Evolutionary conservation across 2,329 filamentous ascomycete genomes (phyloP), one percentile per base, ranked within the genome.

Genomic region (Canariomyces notabilis): DNA sequence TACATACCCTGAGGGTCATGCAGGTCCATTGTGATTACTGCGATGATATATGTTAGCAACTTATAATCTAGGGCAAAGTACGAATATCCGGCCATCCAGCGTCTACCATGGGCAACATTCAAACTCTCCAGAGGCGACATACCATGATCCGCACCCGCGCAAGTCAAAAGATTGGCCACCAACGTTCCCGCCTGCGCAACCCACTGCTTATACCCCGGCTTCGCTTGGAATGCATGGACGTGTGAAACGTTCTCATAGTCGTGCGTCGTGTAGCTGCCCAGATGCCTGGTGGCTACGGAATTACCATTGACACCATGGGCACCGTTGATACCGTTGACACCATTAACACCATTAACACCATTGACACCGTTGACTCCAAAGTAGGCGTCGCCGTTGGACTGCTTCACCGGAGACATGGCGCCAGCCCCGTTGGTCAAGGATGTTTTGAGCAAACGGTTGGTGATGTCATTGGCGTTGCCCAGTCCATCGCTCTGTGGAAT

Each of bases 131-230:
- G 26, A 9, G 9, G 20, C 8, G 4, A 69, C 68, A 56, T 68
- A 93, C 84, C 56, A 67, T 97, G 93, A 66, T 98, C 91, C 37
- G 93, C 89, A 55, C 93, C 93, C 53, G 93, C 91, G 68, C 90
- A 96, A 33, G 89, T 96, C 55, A 98, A 75, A 36, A 98, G 80
- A 64, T 97, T 90, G 41, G 93, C 93, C 39, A 98, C 86, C 47
- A 98, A 77, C 22, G 90, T 97, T 50, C 93, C 93, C 34, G 93
- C 90, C 70, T 97, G 93, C 18, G 93, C 93, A 53, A 98, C 91
- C 93, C 93, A 98, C 71, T 95, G 89, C 72, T 93, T 93, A 68
- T 98, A 98, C 41, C 93, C 93, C 6, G 90, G 88, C 64, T 91
- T 90, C 16, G 88, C 83, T 64, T 89, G 80, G 64, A 84, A 75